Conservation (phyloP, 78 protist species). For the Planoprotostelium fungivorum region DNA sequence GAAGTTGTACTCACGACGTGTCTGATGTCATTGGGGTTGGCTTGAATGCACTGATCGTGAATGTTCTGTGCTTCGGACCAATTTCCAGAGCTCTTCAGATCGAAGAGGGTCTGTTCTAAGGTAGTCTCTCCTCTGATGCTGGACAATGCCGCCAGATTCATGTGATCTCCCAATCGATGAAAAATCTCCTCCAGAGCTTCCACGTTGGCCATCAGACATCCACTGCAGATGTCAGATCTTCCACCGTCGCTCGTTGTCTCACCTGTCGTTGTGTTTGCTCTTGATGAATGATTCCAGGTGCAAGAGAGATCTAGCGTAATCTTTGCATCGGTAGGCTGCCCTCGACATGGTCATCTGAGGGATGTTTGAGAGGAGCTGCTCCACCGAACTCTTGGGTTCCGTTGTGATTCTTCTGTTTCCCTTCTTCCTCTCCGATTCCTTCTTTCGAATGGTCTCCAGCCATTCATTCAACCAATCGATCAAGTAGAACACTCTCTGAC, state of each 20-base stretch:
- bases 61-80: neutral
- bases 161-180: neutral
- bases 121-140: neutral
- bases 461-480: conserved; percentile 11
- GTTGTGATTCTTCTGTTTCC: neutral
- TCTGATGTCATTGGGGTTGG: neutral
- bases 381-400: conserved; percentile 5
- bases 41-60: neutral
- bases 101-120: neutral
- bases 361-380: conserved; percentile 15
- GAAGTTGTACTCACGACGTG: neutral
- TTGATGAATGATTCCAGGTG: conserved; percentile 32
- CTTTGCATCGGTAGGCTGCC: conserved; percentile 39
- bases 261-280: neutral
- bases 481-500: conserved; percentile 40
- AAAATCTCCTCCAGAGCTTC: neutral
- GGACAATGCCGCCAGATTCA: neutral
- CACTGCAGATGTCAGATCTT: neutral
- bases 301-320: conserved; percentile 18
- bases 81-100: neutral
- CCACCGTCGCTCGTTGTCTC: neutral
- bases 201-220: neutral
- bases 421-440: neutral
- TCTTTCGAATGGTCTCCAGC: conserved; percentile 24
- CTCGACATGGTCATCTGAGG: conserved; percentile 35